phyloP scores from a whole-genome alignment of 2,329 filamentous ascomycete species.

The Colletotrichum plurivorum region DNA sequence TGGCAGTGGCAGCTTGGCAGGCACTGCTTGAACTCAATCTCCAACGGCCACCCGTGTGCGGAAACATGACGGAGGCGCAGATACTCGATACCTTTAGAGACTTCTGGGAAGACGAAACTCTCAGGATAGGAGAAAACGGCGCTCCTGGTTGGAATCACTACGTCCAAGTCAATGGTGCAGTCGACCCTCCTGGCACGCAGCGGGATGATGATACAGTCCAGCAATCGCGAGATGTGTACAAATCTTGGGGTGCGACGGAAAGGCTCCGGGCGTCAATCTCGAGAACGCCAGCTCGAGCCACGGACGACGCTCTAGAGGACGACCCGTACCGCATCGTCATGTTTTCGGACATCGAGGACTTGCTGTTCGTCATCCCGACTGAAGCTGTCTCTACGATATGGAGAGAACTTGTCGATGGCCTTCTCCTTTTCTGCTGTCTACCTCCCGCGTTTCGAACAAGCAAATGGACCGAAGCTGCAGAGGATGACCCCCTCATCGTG shows the following conservation, averaged over 20 bases:
- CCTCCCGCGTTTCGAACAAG: constrained; percentile 61
- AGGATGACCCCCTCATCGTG: constrained; percentile 44
- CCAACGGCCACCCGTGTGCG: constrained; percentile 62
- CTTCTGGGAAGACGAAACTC: constrained; percentile 90
- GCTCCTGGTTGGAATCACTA: constrained; percentile 80
- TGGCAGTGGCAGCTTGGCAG: constrained; percentile 87
- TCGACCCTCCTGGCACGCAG: constrained; percentile 58
- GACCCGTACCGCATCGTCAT: constrained; percentile 89
- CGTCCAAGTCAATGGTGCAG: constrained; percentile 51
- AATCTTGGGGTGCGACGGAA: constrained; percentile 70
- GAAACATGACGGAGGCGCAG: constrained; percentile 40
- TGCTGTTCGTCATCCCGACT: constrained; percentile 68
- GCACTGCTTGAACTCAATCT: constrained; percentile 81
- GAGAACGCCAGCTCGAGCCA: constrained; percentile 77
- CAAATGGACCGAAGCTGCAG: constrained; percentile 49
- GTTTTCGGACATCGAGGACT: constrained; percentile 79
- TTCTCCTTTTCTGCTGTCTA: constrained; percentile 77
- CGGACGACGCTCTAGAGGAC: constrained; percentile 82
- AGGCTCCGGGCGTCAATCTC: constrained; percentile 60
- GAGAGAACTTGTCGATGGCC: constrained; percentile 74
- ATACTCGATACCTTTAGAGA: constrained; percentile 67
- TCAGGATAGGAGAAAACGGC: constrained; percentile 81
- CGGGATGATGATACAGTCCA: constrained; percentile 39
- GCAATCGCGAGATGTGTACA: constrained; percentile 61
- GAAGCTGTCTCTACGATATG: constrained; percentile 51